Conservation (phyloP, 176 grass and related monocot species). For the Urochloa ruziziensis region DNA sequence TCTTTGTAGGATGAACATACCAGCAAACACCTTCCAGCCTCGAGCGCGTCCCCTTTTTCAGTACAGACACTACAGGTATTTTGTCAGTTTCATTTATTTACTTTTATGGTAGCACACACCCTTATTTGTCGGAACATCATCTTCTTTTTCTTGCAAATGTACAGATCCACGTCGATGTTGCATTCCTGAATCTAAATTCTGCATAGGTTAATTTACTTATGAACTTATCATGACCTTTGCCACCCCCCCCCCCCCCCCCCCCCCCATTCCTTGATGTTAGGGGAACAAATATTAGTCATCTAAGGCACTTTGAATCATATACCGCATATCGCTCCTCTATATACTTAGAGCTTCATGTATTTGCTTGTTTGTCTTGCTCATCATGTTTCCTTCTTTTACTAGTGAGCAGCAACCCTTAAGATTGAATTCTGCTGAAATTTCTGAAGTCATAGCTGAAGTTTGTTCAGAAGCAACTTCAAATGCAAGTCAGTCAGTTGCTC, state of each 20-base stretch:
- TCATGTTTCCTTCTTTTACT: constrained; percentile 29
- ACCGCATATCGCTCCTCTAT: not conserved
- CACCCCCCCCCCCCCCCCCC: too few species aligned
- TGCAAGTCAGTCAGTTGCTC: constrained; percentile 52
- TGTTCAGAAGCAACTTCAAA: constrained; percentile 71
- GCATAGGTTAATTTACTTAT: not conserved
- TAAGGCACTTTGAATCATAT: constrained; percentile 16
- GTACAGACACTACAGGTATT: constrained; percentile 95
- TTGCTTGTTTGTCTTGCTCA: constrained; percentile 35
- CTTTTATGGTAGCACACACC: not conserved
- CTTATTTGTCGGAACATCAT: not conserved
- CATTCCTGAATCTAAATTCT: constrained; percentile 12
- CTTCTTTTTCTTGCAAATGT: not conserved
- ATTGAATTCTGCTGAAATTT: constrained; percentile 91
- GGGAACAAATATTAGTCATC: not conserved
- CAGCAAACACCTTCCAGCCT: constrained; percentile 86
- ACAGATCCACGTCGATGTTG: not conserved
- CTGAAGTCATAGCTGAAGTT: constrained; percentile 96
- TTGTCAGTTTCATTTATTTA: constrained; percentile 19
- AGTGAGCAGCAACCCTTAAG: constrained; percentile 98
- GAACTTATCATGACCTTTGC: not conserved
- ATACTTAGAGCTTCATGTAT: constrained; percentile 8
- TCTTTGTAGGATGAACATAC: constrained; percentile 71
- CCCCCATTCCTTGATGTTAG: not conserved
- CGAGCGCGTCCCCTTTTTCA: constrained; percentile 89